Base-by-base conservation (phyloP, 768 basidiomycete species). In the Xerocomus spinulosus region DNA sequence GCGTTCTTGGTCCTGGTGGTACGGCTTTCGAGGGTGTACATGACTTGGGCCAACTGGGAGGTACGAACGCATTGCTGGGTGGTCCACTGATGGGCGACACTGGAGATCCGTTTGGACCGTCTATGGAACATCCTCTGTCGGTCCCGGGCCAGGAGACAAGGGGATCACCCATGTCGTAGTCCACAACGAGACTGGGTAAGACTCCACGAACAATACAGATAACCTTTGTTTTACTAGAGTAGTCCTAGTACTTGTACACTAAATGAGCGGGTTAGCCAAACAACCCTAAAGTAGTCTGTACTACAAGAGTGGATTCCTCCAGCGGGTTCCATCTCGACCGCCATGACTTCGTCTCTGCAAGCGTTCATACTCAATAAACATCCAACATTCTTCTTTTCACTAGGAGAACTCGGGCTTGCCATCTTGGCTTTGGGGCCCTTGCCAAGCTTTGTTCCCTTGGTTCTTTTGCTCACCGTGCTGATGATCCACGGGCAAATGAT, bases 1-100 rank as follows among this genome's bases (percentile, higher is more conserved):
- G 80, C 15, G 70, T 68, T 20, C 73, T 89, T 29, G 85, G 77
- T 13, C 80, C 85, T 3, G 85, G 86, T 60, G 83, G 79, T 4
- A 67, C 83, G 44, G 69, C 73, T 9, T 75, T 81, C 37, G 83
- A 83, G 52, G 64, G 60, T 28, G 67, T 66, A 14, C 75, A 76
- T 49, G 77, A 79, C 53, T 64, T 87, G 34, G 73, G 76, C 13
- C 82, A 85, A 58, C 62, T 88, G 49, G 78, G 79, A 35, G 52
- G 60, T 2, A 63, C 65, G 26, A 79, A 84, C 55, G 71, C 68
- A 10, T 60, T 88, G 20, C 70, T 86, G 28, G 85, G 80, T 13
- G 81, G 78, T 1, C 63, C 76, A 15, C 59, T 84, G 49, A 79
- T 89, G 74, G 81, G 82, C 61, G 66, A 75, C 42, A 68, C 69